A percentile compares a stretch with the other conserved stretches of the same genome.
These are phyloP conservation scores for Macrolepiota albuminosa DNA, from an alignment of 768 basidiomycete genomes.

Conservation along the genomic window DNA sequence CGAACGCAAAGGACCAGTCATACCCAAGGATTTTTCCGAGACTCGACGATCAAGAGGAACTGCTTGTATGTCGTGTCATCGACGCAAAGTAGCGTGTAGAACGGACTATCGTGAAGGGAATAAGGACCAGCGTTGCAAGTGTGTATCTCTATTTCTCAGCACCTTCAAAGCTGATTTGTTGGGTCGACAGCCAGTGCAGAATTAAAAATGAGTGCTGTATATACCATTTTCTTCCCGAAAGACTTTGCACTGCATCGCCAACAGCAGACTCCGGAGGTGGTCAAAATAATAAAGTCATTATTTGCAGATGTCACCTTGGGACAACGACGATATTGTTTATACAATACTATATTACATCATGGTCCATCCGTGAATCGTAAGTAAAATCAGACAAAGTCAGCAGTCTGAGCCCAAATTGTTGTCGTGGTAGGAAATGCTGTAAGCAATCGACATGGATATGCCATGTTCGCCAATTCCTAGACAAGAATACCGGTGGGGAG, in stretches of 20 bases:
- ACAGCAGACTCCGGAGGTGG: not conserved
- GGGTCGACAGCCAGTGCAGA: not conserved
- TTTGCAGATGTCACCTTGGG: not conserved
- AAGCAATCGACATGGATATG: not conserved
- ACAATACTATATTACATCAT: not conserved
- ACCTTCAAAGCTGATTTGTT: not conserved
- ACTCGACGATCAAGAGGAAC: not conserved
- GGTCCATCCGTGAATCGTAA: not conserved
- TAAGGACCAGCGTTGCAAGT: constrained; percentile 5
- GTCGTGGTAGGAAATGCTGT: constrained; percentile 13
- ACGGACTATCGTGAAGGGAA: not conserved
- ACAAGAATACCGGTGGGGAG: constrained; percentile 14
- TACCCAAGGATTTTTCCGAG: not conserved
- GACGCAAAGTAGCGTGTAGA: constrained; percentile 8
- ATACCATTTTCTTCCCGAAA: not conserved
- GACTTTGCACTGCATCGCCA: not conserved
- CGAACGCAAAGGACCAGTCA: not conserved
- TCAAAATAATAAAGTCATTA: not conserved
- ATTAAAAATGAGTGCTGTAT: not conserved
- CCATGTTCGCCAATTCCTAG: constrained; percentile 13
- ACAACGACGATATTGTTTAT: not conserved
- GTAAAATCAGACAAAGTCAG: constrained; percentile 9
- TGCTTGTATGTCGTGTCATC: constrained; percentile 4
- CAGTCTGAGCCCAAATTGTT: constrained; percentile 12
- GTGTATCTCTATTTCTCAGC: not conserved